Base-by-base conservation (phyloP, 1,284 basidiomycete genomes). In the Apiotrichum montevideense region DNA sequence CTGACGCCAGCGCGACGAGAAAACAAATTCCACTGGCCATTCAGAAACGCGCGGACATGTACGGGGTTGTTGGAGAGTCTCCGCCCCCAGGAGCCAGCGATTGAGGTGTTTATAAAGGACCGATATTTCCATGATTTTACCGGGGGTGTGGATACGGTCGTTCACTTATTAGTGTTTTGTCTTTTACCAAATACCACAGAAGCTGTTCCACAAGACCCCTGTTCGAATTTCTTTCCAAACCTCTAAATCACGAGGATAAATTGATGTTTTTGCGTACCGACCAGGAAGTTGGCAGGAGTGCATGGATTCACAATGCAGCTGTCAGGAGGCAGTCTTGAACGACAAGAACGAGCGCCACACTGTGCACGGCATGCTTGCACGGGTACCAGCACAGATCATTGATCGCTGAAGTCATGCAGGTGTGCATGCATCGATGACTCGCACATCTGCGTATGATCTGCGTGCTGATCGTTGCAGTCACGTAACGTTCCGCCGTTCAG, bases 11-110 rank as follows among this genome's bases (percentile, higher is more conserved):
- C 9, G 57, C 61, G n/a, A 65, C 66, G 21, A 55, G 69, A 45
- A 63, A 58, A 39, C 71, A 72, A 59, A 72, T 76, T 21, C 73
- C 74, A 3, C 56, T 76, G 7, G 67, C 61, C 1, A 63, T 70
- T 11, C 74, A 76, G 60, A 73, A 72, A 59, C 60, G 72, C 39
- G 52, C 53, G 5, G 69, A 71, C 46, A 57, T 67, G 6, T 71
- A 71, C 52, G 67, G 67, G 11, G 63, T 67, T 1, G 67, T 67
- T 0, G 69, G 66, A 0, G 34, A 57, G 53, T 40, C 35, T 21
- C 21, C 21, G 21, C 21, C 21, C 21, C 21, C 21, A 39, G 37
- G 37, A 39, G 41, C 43, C 21, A 48, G 41, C 37, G 37, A 8
- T 8, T 39, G 37, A 9, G 37, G 9, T 8, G 9, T 39, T 13